Evolutionary conservation across 2,329 filamentous ascomycete genomes (phyloP).

Genomic region (Colletotrichum sp.): DNA sequence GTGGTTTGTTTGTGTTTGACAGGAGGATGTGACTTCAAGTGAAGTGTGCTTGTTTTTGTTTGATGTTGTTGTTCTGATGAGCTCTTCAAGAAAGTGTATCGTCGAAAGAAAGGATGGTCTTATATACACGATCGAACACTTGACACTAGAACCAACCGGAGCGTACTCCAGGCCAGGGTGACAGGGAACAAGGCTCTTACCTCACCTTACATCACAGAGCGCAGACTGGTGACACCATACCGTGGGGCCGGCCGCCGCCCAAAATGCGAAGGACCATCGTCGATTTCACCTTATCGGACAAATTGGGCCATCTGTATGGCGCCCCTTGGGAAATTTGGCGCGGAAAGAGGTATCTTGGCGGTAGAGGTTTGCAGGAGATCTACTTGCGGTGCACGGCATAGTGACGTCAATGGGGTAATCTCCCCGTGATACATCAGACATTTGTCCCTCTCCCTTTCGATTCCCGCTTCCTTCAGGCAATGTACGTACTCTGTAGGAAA

Average conservation of each 20-base stretch:
- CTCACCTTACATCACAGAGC: conserved; percentile 15
- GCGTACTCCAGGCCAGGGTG: neutral
- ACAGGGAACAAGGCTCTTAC: neutral
- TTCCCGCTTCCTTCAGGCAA: neutral
- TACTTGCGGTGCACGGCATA: conserved; percentile 12
- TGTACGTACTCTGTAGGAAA: neutral
- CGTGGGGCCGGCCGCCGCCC: neutral
- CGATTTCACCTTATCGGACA: neutral
- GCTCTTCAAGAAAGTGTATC: neutral
- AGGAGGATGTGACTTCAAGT: neutral
- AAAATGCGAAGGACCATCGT: neutral
- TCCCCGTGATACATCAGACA: conserved; percentile 14
- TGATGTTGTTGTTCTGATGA: neutral
- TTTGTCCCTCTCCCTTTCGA: neutral
- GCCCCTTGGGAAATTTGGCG: neutral
- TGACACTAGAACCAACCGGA: neutral
- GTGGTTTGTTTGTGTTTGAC: neutral
- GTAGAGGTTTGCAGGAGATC: conserved; percentile 2
- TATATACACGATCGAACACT: conserved; percentile 4
- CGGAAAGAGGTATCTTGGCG: neutral
- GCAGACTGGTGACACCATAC: conserved; percentile 8
- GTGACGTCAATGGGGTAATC: conserved; percentile 18
- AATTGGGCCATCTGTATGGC: neutral
- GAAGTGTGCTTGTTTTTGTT: neutral
- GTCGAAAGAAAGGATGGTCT: neutral